Evolutionary conservation across 2,329 filamentous ascomycete species (phyloP).

Genomic region (Fusarium sp.): DNA sequence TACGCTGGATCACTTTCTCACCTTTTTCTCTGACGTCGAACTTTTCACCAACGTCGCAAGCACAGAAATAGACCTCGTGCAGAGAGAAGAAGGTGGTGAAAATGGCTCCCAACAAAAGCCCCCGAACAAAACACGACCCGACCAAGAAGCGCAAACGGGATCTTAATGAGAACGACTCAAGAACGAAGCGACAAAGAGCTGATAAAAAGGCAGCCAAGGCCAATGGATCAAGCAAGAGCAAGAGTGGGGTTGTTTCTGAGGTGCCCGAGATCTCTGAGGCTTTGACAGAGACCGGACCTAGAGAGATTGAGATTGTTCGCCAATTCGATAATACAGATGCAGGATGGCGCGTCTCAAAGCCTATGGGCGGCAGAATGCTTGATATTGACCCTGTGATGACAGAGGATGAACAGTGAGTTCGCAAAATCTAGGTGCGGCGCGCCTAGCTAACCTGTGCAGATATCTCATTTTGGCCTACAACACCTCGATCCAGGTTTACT

Average conservation of each 20-base stretch:
- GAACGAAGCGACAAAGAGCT: conserved; percentile 55
- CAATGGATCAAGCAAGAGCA: conserved; percentile 37
- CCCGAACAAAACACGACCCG: conserved; percentile 50
- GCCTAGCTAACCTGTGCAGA: conserved; percentile 55
- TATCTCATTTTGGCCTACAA: conserved; percentile 80
- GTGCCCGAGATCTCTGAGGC: conserved; percentile 32
- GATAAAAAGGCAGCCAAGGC: conserved; percentile 46
- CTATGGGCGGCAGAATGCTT: conserved; percentile 73
- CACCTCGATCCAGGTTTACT: conserved; percentile 82
- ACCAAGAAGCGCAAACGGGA: conserved; percentile 62
- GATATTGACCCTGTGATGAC: conserved; percentile 73
- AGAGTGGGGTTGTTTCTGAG: conserved; percentile 26
- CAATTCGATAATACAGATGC: conserved; percentile 48
- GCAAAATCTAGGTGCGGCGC: not conserved
- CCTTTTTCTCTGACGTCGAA: conserved; percentile 36
- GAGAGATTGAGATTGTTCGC: conserved; percentile 42
- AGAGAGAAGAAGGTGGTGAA: conserved; percentile 27
- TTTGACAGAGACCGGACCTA: conserved; percentile 27
- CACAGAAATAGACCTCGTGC: conserved; percentile 19
- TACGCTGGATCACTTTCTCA: conserved; percentile 21
- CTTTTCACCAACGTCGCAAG: conserved; percentile 31
- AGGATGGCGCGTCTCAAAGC: conserved; percentile 70
- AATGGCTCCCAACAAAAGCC: conserved; percentile 52
- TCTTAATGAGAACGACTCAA: conserved; percentile 54
- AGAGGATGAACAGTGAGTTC: conserved; percentile 67